phyloP scores from a whole-genome alignment of 1,284 basidiomycete species.

The Porodaedalea pini region DNA sequence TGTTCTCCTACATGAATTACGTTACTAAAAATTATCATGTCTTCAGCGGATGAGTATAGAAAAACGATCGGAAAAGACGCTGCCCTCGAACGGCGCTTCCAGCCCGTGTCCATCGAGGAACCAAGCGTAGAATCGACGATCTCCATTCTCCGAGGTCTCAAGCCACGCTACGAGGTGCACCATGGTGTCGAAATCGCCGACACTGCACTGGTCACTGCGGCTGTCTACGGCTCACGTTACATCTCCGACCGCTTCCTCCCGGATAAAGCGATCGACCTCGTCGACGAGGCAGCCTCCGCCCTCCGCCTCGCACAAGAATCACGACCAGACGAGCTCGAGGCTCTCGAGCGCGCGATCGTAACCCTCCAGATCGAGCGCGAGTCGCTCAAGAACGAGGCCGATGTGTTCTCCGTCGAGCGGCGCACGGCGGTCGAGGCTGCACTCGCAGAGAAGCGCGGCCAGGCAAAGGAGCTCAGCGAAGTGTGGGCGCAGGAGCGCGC shows the following conservation, averaged over 20 bases:
- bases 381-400: conserved; percentile 84
- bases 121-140: conserved; percentile 84
- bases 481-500: conserved; percentile 82
- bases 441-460: conserved; percentile 54
- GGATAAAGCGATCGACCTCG: conserved; percentile 87
- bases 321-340: conserved; percentile 84
- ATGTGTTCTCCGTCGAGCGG: conserved; percentile 77
- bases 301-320: conserved; percentile 89
- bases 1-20: background rate
- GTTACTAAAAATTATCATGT: background rate
- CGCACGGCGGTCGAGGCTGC: conserved; percentile 63
- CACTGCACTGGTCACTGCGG: conserved; percentile 83
- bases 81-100: conserved; percentile 87
- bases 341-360: conserved; percentile 78
- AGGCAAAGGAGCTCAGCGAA: conserved; percentile 59
- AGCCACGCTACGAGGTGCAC: conserved; percentile 83
- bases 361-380: conserved; percentile 90
- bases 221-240: conserved; percentile 79
- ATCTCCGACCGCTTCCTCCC: conserved; percentile 85
- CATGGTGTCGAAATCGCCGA: conserved; percentile 92
- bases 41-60: conserved; percentile 79
- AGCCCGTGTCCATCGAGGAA: conserved; percentile 84
- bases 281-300: conserved; percentile 87
- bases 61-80: conserved; percentile 92
- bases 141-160: conserved; percentile 85